Conservation (phyloP, 129 eudicot genomes). For the Flaveria bidentis region DNA sequence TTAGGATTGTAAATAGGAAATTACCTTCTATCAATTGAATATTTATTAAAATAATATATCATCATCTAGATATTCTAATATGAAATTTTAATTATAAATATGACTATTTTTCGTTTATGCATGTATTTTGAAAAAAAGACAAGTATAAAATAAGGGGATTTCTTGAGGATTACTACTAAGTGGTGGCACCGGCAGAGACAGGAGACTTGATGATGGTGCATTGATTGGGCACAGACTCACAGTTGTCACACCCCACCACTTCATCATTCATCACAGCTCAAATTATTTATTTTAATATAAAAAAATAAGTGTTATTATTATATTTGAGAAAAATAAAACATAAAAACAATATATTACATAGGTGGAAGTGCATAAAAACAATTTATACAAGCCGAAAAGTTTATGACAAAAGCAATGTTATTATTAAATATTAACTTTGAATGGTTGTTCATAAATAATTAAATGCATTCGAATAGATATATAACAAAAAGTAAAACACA, state of each 20-base stretch:
- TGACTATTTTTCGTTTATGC: neutral
- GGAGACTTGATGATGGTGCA: constrained; percentile 40
- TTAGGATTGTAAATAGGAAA: neutral
- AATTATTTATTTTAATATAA: neutral
- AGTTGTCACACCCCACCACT: constrained; percentile 45
- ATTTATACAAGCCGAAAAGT: neutral
- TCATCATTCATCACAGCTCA: constrained; percentile 16
- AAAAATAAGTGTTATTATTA: too few species aligned
- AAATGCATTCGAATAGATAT: too few species aligned
- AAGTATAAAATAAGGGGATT: neutral
- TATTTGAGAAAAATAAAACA: too few species aligned
- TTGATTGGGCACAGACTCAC: constrained; percentile 46
- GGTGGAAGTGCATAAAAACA: too few species aligned
- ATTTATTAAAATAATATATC: neutral
- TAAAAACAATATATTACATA: too few species aligned
- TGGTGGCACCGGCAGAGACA: constrained; percentile 32
- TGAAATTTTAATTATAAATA: neutral
- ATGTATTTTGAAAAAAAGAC: neutral
- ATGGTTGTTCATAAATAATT: too few species aligned
- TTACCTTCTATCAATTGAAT: neutral
- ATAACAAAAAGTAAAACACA: too few species aligned
- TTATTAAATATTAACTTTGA: too few species aligned
- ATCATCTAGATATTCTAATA: neutral
- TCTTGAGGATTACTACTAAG: constrained; percentile 32
- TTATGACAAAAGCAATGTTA: neutral